A percentile compares a stretch with the other conserved stretches of the same genome.
Conservation (phyloP, 331 rosid genomes). For the Cydonia oblonga region DNA sequence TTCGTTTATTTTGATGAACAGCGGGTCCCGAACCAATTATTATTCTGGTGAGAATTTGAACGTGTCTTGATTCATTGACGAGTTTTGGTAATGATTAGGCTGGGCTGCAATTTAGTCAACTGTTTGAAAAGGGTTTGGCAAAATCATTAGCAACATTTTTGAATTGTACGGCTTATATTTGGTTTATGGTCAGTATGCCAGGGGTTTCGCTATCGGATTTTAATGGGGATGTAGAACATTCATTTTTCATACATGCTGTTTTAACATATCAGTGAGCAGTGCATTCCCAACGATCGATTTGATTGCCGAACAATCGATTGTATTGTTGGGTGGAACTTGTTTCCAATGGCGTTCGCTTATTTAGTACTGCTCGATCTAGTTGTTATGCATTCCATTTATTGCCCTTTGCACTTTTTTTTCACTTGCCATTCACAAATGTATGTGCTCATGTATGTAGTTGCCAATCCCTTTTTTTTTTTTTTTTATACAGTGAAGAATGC, state of each 20-base stretch:
- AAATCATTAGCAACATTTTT: not conserved
- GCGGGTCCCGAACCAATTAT: not conserved
- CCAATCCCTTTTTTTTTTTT: too few species aligned
- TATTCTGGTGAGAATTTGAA: not conserved
- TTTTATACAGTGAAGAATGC: too few species aligned
- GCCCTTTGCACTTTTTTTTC: too few species aligned
- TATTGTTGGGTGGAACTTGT: not conserved
- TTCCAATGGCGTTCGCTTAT: not conserved
- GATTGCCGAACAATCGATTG: not conserved
- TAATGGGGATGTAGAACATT: slow-evolving; percentile 3
- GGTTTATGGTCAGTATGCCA: not conserved
- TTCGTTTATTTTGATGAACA: not conserved
- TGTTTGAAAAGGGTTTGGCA: not conserved
- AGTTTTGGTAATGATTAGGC: not conserved
- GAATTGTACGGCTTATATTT: not conserved
- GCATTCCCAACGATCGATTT: not conserved
- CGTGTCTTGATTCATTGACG: too few species aligned
- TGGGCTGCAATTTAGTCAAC: not conserved
- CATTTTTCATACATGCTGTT: not conserved
- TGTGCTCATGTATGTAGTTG: too few species aligned
- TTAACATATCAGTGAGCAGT: not conserved
- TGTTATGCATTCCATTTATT: too few species aligned
- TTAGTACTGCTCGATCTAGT: too few species aligned
- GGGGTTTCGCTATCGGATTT: not conserved
- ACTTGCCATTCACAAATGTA: too few species aligned